These are phyloP conservation scores for Dacryopinax primogenitus DNA, from an alignment of 768 basidiomycete species.

Conservation along the genomic window DNA sequence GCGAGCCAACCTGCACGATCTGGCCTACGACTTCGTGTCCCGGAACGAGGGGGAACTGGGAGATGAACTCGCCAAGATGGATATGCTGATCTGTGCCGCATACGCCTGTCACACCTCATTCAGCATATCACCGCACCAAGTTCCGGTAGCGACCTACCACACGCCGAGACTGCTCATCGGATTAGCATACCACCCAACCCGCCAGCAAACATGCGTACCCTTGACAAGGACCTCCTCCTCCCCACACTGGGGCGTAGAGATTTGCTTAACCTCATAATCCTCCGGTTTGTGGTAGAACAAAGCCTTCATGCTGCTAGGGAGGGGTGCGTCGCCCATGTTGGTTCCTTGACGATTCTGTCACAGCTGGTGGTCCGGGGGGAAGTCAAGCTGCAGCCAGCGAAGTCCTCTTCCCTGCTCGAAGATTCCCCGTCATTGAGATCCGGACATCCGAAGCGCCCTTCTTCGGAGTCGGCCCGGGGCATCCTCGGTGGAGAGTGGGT, in stretches of 20 bases:
- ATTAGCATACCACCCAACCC: not conserved
- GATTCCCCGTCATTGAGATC: not conserved
- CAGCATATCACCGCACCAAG: not conserved
- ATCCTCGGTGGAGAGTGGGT: not conserved
- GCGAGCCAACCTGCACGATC: constrained; percentile 60
- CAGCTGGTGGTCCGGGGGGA: not conserved
- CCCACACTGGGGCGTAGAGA: constrained; percentile 50
- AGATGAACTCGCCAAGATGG: constrained; percentile 57
- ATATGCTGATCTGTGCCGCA: constrained; percentile 52
- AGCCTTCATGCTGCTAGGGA: not conserved
- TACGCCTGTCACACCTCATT: constrained; percentile 29
- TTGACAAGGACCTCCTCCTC: constrained; percentile 66
- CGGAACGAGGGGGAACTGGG: constrained; percentile 61
- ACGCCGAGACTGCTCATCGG: not conserved
- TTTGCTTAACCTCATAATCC: constrained; percentile 52
- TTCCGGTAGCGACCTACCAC: constrained; percentile 8
- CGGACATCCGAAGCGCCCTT: not conserved
- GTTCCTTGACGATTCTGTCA: not conserved
- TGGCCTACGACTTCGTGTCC: constrained; percentile 65
- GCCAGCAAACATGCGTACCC: constrained; percentile 31
- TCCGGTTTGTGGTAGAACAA: constrained; percentile 31
- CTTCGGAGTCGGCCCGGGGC: not conserved
- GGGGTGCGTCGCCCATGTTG: not conserved
- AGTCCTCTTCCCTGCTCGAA: not conserved
- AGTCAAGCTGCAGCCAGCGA: not conserved